Conservation (phyloP, 2,329 filamentous ascomycete species). For the Fusarium proliferatum region DNA sequence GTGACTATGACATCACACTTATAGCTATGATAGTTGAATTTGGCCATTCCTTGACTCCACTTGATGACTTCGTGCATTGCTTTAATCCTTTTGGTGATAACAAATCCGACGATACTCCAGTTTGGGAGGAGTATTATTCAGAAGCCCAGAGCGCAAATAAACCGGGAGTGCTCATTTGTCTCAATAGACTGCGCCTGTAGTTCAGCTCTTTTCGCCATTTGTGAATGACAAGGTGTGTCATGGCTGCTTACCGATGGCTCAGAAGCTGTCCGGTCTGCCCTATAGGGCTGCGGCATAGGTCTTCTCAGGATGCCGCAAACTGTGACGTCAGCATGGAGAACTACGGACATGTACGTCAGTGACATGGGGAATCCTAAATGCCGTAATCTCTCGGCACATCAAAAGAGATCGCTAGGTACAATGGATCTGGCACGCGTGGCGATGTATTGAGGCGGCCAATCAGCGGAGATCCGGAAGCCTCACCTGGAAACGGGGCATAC, state of each 20-base stretch:
- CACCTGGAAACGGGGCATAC: fast-evolving
- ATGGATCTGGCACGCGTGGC: no score
- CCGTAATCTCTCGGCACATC: not conserved
- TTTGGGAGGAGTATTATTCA: not conserved
- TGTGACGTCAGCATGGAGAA: not conserved
- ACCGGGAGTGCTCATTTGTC: fast-evolving
- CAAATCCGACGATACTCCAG: not conserved
- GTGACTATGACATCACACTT: not conserved
- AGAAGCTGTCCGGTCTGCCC: not conserved
- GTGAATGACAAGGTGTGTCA: fast-evolving
- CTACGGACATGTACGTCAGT: no score
- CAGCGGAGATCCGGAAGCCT: not conserved
- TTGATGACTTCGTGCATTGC: fast-evolving
- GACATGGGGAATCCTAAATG: not conserved
- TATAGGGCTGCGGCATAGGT: not conserved
- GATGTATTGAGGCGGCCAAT: not conserved
- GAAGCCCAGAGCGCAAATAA: not conserved
- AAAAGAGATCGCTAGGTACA: not conserved
- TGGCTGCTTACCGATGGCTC: not conserved
- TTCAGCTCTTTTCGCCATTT: fast-evolving
- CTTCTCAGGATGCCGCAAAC: not conserved
- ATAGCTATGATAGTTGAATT: not conserved
- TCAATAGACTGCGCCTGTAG: not conserved
- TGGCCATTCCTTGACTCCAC: not conserved
- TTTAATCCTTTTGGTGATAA: not conserved